Base-by-base conservation (phyloP, 495 filamentous ascomycete species). In the Aspergillus hancockii region DNA sequence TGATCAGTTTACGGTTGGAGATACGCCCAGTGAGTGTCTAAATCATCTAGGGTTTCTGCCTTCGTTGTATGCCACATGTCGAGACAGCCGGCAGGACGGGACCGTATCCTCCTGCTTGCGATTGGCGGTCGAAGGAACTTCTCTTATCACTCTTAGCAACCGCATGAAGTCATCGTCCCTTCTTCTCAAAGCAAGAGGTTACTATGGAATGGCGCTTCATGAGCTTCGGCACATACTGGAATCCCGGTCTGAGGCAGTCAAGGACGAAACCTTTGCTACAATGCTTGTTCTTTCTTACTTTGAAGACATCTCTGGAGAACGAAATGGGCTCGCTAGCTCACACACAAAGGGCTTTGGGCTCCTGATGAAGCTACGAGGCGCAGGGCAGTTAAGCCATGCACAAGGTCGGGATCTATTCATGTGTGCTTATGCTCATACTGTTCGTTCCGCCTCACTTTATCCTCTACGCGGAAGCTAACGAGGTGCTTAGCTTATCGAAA, bases 331-430 rank as follows among this genome's bases (percentile, higher is more conserved):
- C 12, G 57, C 67, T 6, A 72, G 79, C 64, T 75, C 77, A 34
- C 71, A 79, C 65, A 74, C 73, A 4, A 72, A 69, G 8, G 77
- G 77, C 0, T 72, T 79, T 58, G 75, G 76, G 54, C 64, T 75
- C 6, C 56, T 79, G 25, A 72, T 71, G 65, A 73, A 71, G 54
- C 43, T 77, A 28, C 67, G 75, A 58, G 75, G 74, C 8, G 58
- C 69, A 43, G 53, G 62, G 14, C 73, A 74, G 55, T 34, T 77
- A 18, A 63, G 61, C 34, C 45, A 74, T 55, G 62, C 64, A 22
- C 69, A 66, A 28, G 75, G 77, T 28, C 64, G 74, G n/a, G 73
- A 71, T 61, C 62, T 79, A 60, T 77, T 79, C 38, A 70, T 65
- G 28, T 78, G 75, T 65, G 77, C 74, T 30, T 78, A 72, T 67